A percentile compares a stretch with the other conserved stretches of the same genome.
These are phyloP conservation scores for Vicia villosa DNA, from an alignment of 306 rosid species.

Conservation along the genomic window DNA sequence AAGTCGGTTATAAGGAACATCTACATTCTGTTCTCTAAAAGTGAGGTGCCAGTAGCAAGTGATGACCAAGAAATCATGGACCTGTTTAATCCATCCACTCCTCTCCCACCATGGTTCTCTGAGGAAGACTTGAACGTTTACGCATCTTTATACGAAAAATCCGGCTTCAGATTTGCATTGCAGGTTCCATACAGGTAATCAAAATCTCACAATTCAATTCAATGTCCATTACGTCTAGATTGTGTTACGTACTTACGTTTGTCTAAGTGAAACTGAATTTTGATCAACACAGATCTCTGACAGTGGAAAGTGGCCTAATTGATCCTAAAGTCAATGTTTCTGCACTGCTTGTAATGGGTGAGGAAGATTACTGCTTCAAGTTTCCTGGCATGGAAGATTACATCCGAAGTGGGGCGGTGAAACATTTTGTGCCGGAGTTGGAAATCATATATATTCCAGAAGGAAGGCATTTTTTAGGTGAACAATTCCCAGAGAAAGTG, in stretches of 20 bases:
- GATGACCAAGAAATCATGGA: slow-evolving; percentile 66
- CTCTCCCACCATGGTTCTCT: slow-evolving; percentile 62
- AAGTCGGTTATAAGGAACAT: slow-evolving; percentile 57
- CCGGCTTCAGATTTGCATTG: slow-evolving; percentile 59
- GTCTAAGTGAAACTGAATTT: background rate
- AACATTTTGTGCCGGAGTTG: slow-evolving; percentile 53
- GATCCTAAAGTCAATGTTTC: slow-evolving; percentile 55
- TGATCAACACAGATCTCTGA: slow-evolving; percentile 38
- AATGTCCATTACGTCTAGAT: background rate
- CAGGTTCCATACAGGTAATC: slow-evolving; percentile 60
- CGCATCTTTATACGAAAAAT: slow-evolving; percentile 58
- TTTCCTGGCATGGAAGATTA: slow-evolving; percentile 59
- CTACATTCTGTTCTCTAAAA: slow-evolving; percentile 55
- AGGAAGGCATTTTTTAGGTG: slow-evolving; percentile 62
- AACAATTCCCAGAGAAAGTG: slow-evolving; percentile 58
- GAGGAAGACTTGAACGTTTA: slow-evolving; percentile 58
- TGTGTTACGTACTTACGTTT: background rate
- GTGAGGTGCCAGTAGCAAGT: slow-evolving; percentile 56
- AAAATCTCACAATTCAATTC: background rate
- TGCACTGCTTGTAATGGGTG: slow-evolving; percentile 54
- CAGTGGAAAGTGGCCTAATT: slow-evolving; percentile 45
- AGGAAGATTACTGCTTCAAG: slow-evolving; percentile 55
- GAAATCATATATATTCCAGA: slow-evolving; percentile 49
- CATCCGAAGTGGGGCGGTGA: slow-evolving; percentile 47
- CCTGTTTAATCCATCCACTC: slow-evolving; percentile 55